Evolutionary conservation across 176 grass and related monocot species (phyloP).

Genomic region (maize (Zea mays)): DNA sequence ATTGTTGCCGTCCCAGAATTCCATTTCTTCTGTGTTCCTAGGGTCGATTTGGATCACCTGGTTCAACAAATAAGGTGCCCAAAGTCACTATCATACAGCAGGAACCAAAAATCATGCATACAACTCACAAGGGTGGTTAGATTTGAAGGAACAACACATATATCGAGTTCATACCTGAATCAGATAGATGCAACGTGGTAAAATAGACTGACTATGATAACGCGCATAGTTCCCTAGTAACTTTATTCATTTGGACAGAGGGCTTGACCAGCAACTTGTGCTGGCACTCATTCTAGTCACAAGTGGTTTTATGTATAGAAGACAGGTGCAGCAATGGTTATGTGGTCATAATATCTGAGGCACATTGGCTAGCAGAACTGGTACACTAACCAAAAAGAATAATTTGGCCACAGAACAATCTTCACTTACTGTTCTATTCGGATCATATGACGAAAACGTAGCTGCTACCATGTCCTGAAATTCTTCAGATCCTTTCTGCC

Average conservation of each 20-base stretch:
- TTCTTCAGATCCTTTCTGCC: slow-evolving; percentile 58
- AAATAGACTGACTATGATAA: neutral
- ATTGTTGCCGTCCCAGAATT: slow-evolving; percentile 68
- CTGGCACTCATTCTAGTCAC: neutral
- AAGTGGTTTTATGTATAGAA: neutral
- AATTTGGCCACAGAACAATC: neutral
- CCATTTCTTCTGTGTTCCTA: slow-evolving; percentile 53
- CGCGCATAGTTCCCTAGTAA: neutral
- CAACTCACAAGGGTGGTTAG: neutral
- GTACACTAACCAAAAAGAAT: neutral
- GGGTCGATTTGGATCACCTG: slow-evolving; percentile 80
- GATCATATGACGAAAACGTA: slow-evolving; percentile 69
- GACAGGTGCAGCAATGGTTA: neutral
- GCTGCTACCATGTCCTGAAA: slow-evolving; percentile 60
- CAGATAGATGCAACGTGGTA: neutral
- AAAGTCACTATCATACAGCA: neutral
- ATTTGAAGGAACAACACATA: neutral
- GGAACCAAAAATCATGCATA: neutral
- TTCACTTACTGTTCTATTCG: slow-evolving; percentile 77
- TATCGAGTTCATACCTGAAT: neutral
- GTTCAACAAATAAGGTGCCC: slow-evolving; percentile 26
- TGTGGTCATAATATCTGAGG: neutral
- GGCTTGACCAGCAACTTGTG: neutral
- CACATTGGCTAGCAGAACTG: neutral
- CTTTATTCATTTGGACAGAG: neutral